Base-by-base conservation (phyloP, 2,329 filamentous ascomycete species). In the Penicillium sumatraense region DNA sequence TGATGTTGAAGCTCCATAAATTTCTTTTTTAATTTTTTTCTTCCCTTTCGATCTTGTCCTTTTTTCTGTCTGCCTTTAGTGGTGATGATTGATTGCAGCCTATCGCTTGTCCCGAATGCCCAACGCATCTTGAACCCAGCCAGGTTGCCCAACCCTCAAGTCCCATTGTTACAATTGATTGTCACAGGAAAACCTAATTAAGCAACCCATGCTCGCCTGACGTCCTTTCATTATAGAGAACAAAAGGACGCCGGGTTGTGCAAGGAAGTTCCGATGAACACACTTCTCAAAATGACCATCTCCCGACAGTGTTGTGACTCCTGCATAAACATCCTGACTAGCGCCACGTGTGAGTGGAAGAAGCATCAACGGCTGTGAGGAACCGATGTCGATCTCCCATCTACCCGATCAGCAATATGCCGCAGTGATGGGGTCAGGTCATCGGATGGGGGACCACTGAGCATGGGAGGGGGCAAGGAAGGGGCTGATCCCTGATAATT, bases 241-340 rank as follows among this genome's bases (percentile, higher is more conserved):
- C 6, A 21, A n/a, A 16, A 23, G n/a, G 16, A 35, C 16, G 46
- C 13, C 16, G 20, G 24, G 24, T 50, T 38, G 36, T 38, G 33
- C 36, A 50, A 41, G 18, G 23, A 35, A 24, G 4, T 9, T 48
- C 16, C n/a, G 31, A 49, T 20, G 46, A 9, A 49, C 29, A 20
- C 7, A 38, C 29, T 49, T 16, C 20, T 21, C 11, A 24, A 31
- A 21, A n/a, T 16, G 46, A 24, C 1, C 46, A 16, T 35, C 20
- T 36, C 31, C 29, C 31, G 31, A 23, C 31, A 44, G 51, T 50
- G 29, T 53, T 36, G 53, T 59, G 51, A 53, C 59, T 59, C 50
- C 64, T 72, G 70, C 69, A 72, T 71, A 67, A 68, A 65, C 67
- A 71, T 71, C 68, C 67, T 61, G 64, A 69, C 63, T 72, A 72